Evolutionary conservation across 164 flowering plant species (phyloP), one percentile per base, ranked within the genome.

Genomic region (Buxus sempervirens): DNA sequence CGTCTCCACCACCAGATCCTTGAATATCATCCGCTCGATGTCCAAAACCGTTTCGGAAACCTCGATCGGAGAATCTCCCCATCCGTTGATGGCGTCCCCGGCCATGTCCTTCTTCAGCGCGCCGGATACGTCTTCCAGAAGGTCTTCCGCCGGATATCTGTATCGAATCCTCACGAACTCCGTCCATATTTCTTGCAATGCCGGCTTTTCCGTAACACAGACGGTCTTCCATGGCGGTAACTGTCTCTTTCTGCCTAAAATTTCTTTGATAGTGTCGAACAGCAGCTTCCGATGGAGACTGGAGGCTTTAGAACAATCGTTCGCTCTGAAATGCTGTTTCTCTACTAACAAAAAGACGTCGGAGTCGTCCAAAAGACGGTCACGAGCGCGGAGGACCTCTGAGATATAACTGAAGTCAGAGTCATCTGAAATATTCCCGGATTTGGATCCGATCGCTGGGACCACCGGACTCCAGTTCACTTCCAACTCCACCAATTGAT

Each of bases 1-100:
- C 1, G 91, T 76, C 65, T 90, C 99, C 32, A 82, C 82, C 25
- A 95, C 77, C 66, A 95, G 78, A 71, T 92, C 99, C 80, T 89
- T 95, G 76, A 89, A 95, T 23, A 95, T 78, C 59, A 83, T 65
- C 76, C 99, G 76, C 75, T 95, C 99, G 62, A 95, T 81, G 76
- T 90, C 91, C 66, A 92, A 61, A 58, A 90, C 96, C 2, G 81
- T 78, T 5, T 86, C 89, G 18, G 93, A 84, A 67, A 78, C 69
- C 84, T 85, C 93, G 16, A 78, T 54, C 5, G 78, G 84, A 26
- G 78, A 75, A 48, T 86, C 91, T 1, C 71, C 84, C 98, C 96
- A 90, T 0, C 89, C 89, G 36, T 68, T 70, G 4, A 67, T 27
- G 2, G 79, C 70, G 54, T 87, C 91, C 12, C 80, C 81, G 6